phyloP scores from a whole-genome alignment of 495 filamentous ascomycete species.

The Letharia columbiana region DNA sequence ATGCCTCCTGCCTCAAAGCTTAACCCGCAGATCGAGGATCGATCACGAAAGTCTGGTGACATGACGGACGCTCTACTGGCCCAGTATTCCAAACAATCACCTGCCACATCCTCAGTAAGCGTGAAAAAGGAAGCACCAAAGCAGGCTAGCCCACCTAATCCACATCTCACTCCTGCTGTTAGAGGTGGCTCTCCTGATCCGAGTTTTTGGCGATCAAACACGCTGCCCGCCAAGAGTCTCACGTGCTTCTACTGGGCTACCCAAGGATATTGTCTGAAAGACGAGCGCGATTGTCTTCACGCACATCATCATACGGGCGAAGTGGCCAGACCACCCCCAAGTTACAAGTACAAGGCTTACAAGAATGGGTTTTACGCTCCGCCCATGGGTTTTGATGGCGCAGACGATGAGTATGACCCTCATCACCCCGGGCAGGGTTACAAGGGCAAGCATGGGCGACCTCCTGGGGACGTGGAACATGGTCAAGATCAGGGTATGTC shows the following conservation, averaged over 20 bases:
- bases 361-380: constrained; percentile 1
- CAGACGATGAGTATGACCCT: neutral
- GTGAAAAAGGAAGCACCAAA: neutral
- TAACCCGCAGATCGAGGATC: too few species aligned
- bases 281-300: constrained; percentile 5
- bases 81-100: neutral
- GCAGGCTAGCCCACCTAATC: neutral
- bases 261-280: neutral
- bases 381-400: neutral
- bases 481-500: neutral
- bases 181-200: neutral
- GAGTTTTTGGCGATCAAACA: neutral
- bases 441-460: neutral
- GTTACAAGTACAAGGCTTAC: constrained; percentile 5
- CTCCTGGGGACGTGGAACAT: neutral
- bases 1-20: neutral
- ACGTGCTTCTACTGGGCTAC: constrained; percentile 9
- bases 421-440: neutral
- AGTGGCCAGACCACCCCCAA: constrained; percentile 1
- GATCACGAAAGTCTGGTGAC: neutral
- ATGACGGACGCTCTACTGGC: constrained; percentile 8
- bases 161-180: constrained; percentile 1
- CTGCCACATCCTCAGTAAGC: neutral
- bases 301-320: neutral
- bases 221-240: constrained; percentile 1